phyloP scores from a whole-genome alignment of 192 early-diverging fungal species.

The Cladochytrium replicatum region DNA sequence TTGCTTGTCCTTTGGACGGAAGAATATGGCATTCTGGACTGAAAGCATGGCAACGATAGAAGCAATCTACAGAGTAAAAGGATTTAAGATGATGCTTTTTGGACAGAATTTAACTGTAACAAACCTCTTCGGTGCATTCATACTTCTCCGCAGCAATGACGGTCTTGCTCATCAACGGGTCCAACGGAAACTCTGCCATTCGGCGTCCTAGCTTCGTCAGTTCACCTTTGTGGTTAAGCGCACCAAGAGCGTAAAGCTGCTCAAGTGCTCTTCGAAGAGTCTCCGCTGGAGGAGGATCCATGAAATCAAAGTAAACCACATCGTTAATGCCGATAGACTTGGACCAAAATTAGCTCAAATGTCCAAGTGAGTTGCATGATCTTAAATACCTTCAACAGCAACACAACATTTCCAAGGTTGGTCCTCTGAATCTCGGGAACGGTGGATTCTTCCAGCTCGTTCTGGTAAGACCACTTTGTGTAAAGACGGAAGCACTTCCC shows the following conservation, averaged over 20 bases:
- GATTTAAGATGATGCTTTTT: not conserved
- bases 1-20: slow-evolving; percentile 76
- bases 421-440: slow-evolving; percentile 97
- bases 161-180: slow-evolving; percentile 90
- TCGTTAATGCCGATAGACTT: slow-evolving; percentile 85
- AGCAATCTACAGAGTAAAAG: slow-evolving; percentile 36
- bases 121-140: slow-evolving; percentile 77
- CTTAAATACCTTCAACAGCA: slow-evolving; percentile 65
- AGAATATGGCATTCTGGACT: slow-evolving; percentile 51
- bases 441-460: slow-evolving; percentile 91
- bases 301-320: slow-evolving; percentile 90
- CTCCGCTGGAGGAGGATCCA: slow-evolving; percentile 92
- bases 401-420: slow-evolving; percentile 82
- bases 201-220: slow-evolving; percentile 90
- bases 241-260: slow-evolving; percentile 87
- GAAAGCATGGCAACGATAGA: slow-evolving; percentile 92
- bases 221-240: slow-evolving; percentile 84
- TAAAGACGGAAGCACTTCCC: slow-evolving; percentile 94
- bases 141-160: slow-evolving; percentile 88
- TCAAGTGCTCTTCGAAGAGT: slow-evolving; percentile 87
- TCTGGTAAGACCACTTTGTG: slow-evolving; percentile 81
- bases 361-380: not conserved
- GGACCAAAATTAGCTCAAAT: not conserved
- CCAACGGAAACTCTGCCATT: slow-evolving; percentile 98
- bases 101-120: slow-evolving; percentile 4